A percentile compares a stretch with the other conserved stretches of the same genome.
Evolutionary conservation across 2,329 filamentous ascomycete genomes (phyloP).

Genomic region (Aspergillus bombycis): DNA sequence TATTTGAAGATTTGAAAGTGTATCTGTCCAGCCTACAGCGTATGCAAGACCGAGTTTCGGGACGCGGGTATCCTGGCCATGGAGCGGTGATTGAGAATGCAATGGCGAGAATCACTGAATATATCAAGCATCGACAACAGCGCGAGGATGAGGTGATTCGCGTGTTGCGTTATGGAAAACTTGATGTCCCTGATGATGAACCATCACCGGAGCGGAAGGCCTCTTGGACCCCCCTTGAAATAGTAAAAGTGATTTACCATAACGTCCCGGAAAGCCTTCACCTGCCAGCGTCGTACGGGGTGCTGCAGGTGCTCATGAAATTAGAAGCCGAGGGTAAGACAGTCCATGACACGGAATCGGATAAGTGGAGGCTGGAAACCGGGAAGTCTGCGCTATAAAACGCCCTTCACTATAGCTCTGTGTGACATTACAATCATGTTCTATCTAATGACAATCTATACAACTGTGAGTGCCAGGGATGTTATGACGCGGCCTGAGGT

Average conservation of each 20-base stretch:
- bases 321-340: slow-evolving; percentile 74
- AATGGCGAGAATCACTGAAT: slow-evolving; percentile 72
- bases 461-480: background rate
- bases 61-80: slow-evolving; percentile 84
- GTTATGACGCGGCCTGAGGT: background rate
- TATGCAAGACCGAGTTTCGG: slow-evolving; percentile 65
- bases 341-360: slow-evolving; percentile 33
- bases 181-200: slow-evolving; percentile 34
- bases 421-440: background rate
- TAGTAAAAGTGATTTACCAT: slow-evolving; percentile 86
- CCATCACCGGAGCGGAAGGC: slow-evolving; percentile 42
- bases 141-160: slow-evolving; percentile 77
- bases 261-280: slow-evolving; percentile 77
- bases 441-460: background rate
- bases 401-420: background rate
- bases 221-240: slow-evolving; percentile 71
- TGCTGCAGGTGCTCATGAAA: slow-evolving; percentile 79
- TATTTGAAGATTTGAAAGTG: slow-evolving; percentile 74
- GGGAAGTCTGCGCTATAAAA: slow-evolving; percentile 38
- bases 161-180: slow-evolving; percentile 56
- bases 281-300: slow-evolving; percentile 72
- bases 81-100: slow-evolving; percentile 77
- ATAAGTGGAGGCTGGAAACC: slow-evolving; percentile 33
- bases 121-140: slow-evolving; percentile 77
- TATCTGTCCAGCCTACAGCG: slow-evolving; percentile 71